Evolutionary conservation across 2,329 filamentous ascomycete species (phyloP).

Genomic region (Paecilomyces formosus): DNA sequence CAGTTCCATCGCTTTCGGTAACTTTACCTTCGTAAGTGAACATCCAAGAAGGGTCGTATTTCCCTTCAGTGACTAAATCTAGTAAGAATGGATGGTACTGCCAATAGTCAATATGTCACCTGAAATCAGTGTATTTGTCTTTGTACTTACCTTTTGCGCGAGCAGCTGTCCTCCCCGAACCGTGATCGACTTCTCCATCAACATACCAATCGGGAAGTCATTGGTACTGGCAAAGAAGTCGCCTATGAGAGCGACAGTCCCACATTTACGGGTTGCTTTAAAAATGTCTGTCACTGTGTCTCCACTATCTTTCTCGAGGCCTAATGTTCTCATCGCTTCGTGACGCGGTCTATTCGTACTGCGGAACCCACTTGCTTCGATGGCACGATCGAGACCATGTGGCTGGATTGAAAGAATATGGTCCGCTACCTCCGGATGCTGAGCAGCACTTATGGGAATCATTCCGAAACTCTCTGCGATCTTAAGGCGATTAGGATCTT

Average conservation of each 20-base stretch:
- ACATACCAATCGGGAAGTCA: conserved; percentile 21
- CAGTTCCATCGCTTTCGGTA: background rate
- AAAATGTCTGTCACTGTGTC: conserved; percentile 21
- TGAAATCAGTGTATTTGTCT: background rate
- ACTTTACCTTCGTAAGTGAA: conserved; percentile 17
- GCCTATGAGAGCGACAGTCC: conserved; percentile 20
- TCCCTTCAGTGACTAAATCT: conserved; percentile 15
- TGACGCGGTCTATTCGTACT: conserved; percentile 14
- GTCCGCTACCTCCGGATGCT: conserved; percentile 18
- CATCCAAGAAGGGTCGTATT: conserved; percentile 22
- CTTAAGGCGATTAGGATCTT: conserved; percentile 18
- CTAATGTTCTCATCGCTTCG: conserved; percentile 14
- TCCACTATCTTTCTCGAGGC: conserved; percentile 17
- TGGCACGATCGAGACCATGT: conserved; percentile 19
- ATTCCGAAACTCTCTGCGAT: conserved; percentile 22
- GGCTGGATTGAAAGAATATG: conserved; percentile 22
- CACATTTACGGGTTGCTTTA: conserved; percentile 22
- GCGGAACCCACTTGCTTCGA: conserved; percentile 23
- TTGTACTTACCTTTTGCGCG: conserved; percentile 13
- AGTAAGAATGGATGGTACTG: conserved; percentile 24
- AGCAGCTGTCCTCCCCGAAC: conserved; percentile 20
- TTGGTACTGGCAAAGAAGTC: conserved; percentile 22
- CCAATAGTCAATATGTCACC: background rate
- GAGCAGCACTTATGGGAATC: conserved; percentile 17
- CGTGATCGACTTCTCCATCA: conserved; percentile 28